Evolutionary conservation across 306 rosid species (phyloP).

Genomic region (Mucuna pruriens): DNA sequence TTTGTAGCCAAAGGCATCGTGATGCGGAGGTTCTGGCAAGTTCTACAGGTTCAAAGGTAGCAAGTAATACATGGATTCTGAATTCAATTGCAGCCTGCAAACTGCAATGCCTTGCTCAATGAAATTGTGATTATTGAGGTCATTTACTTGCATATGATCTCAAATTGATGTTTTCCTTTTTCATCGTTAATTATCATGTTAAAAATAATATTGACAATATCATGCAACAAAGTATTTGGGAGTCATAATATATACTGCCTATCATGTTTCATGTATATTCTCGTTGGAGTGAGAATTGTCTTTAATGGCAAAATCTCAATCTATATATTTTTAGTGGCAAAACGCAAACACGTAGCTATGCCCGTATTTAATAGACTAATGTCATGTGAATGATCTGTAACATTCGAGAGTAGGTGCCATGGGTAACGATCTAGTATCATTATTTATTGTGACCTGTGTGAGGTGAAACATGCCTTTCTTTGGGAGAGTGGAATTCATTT

Average conservation of each 20-base stretch:
- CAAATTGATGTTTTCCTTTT: not conserved
- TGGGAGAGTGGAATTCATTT: not conserved
- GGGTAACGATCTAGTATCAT: not conserved
- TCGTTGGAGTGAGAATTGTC: not conserved
- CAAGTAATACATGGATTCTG: slow-evolving; percentile 80
- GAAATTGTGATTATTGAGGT: slow-evolving; percentile 26
- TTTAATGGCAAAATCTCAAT: not conserved
- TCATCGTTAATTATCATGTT: not conserved
- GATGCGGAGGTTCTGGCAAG: slow-evolving; percentile 73
- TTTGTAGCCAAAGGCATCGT: slow-evolving; percentile 47
- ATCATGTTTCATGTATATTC: not conserved
- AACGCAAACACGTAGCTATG: not conserved
- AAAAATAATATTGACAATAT: not conserved
- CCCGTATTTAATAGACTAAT: not conserved
- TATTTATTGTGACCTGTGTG: not conserved
- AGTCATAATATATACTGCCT: not conserved
- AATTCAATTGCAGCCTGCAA: slow-evolving; percentile 91
- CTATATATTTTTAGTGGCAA: not conserved
- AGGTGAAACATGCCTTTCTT: not conserved
- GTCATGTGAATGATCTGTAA: not conserved
- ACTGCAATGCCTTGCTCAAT: slow-evolving; percentile 56
- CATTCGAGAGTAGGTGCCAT: not conserved
- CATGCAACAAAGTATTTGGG: not conserved
- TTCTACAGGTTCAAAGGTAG: slow-evolving; percentile 68
- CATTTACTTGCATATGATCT: slow-evolving; percentile 35